Conservation (phyloP, 768 basidiomycete species). For the Tulasnella sp. region DNA sequence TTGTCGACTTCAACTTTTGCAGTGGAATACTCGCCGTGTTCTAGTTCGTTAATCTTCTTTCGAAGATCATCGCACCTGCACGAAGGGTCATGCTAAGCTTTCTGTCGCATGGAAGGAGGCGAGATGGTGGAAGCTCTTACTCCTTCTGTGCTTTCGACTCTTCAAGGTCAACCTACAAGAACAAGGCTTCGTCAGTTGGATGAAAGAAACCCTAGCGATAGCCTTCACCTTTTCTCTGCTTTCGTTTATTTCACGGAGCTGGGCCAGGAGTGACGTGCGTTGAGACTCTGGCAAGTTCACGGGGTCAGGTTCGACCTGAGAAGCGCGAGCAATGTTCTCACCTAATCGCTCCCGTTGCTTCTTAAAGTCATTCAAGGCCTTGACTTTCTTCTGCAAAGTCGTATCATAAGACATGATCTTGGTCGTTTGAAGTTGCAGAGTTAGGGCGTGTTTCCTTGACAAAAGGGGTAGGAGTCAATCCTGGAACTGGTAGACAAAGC, state of each 20-base stretch:
- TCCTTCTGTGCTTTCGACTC: conserved; percentile 66
- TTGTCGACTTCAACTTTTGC: conserved; percentile 75
- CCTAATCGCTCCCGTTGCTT: conserved; percentile 71
- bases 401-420: conserved; percentile 82
- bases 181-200: conserved; percentile 34
- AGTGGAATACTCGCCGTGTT: conserved; percentile 69
- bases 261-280: conserved; percentile 60
- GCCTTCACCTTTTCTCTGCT: conserved; percentile 64
- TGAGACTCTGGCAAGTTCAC: conserved; percentile 59
- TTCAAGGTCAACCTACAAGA: conserved; percentile 57
- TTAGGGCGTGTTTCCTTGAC: conserved; percentile 68
- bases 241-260: conserved; percentile 70
- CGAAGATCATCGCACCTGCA: conserved; percentile 62
- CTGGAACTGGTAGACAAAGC: not conserved
- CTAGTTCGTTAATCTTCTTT: conserved; percentile 58
- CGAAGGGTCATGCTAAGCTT: not conserved
- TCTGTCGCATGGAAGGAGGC: not conserved
- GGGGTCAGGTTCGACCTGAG: not conserved
- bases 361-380: conserved; percentile 71
- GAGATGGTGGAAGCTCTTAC: conserved; percentile 39
- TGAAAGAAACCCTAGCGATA: not conserved
- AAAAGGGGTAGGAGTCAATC: not conserved
- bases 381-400: conserved; percentile 69
- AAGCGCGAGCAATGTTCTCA: conserved; percentile 32
- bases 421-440: conserved; percentile 79